phyloP scores from a whole-genome alignment of 2,329 filamentous ascomycete genomes.

The Lecanicillium sp. region DNA sequence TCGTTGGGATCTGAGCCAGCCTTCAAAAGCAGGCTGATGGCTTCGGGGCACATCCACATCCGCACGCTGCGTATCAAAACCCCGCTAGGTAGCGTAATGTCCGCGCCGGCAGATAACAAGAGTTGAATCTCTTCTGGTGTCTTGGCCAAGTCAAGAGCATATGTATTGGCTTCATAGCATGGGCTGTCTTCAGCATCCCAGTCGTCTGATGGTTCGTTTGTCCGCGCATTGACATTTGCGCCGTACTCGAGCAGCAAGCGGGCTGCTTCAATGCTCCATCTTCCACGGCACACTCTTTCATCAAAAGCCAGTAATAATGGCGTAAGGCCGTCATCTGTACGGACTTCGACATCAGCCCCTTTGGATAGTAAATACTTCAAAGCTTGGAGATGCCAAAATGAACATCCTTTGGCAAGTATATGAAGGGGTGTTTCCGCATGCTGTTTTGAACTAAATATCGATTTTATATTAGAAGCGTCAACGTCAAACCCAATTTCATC shows the following conservation, averaged over 20 bases:
- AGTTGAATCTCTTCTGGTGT: background rate
- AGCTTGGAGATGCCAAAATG: slow-evolving; percentile 1
- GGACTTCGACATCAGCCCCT: slow-evolving; percentile 1
- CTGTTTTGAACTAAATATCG: background rate
- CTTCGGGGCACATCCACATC: slow-evolving; percentile 1
- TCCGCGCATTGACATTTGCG: background rate
- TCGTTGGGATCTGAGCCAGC: slow-evolving; percentile 6
- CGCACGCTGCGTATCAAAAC: background rate
- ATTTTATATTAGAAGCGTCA: background rate
- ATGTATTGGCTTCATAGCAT: background rate
- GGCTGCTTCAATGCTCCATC: background rate
- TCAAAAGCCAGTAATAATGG: background rate
- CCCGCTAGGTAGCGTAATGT: background rate
- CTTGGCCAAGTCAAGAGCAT: background rate
- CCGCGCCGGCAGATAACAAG: background rate
- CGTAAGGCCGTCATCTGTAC: background rate
- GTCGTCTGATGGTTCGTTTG: background rate
- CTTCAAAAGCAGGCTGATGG: background rate
- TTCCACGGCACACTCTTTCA: background rate
- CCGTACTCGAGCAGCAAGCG: slow-evolving; percentile 1
- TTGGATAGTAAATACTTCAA: slow-evolving; percentile 3
- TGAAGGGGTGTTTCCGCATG: background rate
- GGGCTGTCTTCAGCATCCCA: background rate
- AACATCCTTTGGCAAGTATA: background rate
- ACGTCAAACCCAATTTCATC: slow-evolving; percentile 1